Conservation (phyloP, 1,284 basidiomycete genomes). For the Athelia sp. region DNA sequence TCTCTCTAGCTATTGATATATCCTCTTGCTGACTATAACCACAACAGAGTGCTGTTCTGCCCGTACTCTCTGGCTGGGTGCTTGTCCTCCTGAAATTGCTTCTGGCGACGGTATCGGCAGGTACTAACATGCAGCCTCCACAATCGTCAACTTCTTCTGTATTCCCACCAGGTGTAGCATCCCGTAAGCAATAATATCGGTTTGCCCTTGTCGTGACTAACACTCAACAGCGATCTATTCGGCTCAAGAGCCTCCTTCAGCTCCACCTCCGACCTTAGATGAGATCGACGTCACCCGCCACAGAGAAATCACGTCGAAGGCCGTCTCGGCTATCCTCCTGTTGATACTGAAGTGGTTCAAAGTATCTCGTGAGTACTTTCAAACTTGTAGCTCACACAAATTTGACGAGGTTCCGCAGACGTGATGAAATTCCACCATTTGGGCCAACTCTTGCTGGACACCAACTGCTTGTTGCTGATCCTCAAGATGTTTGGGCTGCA, state of each 20-base stretch:
- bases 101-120: conserved; percentile 83
- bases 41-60: conserved; percentile 67
- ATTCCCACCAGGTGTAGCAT: conserved; percentile 66
- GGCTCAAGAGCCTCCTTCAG: conserved; percentile 60
- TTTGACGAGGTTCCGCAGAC: conserved; percentile 43
- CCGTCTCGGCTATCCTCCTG: conserved; percentile 91
- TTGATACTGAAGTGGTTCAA: conserved; percentile 98
- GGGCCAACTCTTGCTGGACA: conserved; percentile 91
- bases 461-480: conserved; percentile 91
- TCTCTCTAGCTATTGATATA: conserved; percentile 7
- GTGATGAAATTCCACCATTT: conserved; percentile 99
- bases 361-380: conserved; percentile 73
- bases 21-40: conserved; percentile 4
- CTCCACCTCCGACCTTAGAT: conserved; percentile 80
- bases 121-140: conserved; percentile 51
- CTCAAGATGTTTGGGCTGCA: conserved; percentile 98
- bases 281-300: conserved; percentile 94
- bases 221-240: conserved; percentile 8
- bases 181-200: conserved; percentile 43
- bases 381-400: conserved; percentile 1
- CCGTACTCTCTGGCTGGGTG: conserved; percentile 82
- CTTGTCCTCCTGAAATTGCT: conserved; percentile 86
- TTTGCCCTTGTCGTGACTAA: conserved; percentile 3
- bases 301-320: conserved; percentile 97
- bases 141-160: conserved; percentile 58